Conservation (phyloP, 345 rosid genomes). For the Pelargonium nanum region DNA sequence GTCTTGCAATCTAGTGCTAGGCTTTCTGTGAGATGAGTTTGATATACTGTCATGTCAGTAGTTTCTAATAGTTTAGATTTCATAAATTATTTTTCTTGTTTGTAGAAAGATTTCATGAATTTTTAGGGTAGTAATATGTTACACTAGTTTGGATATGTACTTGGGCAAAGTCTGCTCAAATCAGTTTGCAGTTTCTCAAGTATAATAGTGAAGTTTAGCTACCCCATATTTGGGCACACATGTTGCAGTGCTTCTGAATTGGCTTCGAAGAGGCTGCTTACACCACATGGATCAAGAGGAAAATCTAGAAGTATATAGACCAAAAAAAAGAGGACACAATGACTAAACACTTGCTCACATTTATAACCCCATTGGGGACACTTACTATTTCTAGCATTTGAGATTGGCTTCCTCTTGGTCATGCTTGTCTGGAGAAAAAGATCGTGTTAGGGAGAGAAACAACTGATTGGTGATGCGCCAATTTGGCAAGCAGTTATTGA, state of each 20-base stretch:
- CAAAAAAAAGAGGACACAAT: too few relatives aligned
- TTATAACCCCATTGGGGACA: not conserved
- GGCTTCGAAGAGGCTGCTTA: not conserved
- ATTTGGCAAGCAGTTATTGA: not conserved
- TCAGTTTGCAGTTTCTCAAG: not conserved
- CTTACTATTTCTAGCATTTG: not conserved
- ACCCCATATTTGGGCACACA: not conserved
- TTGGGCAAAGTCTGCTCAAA: not conserved
- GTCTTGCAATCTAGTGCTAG: not conserved
- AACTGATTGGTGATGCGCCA: not conserved
- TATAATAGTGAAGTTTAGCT: not conserved
- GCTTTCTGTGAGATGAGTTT: not conserved
- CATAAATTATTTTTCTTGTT: not conserved
- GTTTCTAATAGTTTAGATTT: not conserved
- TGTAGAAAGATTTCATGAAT: not conserved
- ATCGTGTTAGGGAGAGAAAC: not conserved
- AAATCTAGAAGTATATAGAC: not conserved
- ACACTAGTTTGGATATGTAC: not conserved
- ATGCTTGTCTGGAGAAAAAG: not conserved
- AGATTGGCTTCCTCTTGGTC: not conserved
- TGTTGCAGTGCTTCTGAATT: not conserved
- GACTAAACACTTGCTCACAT: not conserved
- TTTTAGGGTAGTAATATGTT: constrained; percentile 1
- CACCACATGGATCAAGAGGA: not conserved
- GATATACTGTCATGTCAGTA: too few relatives aligned